Evolutionary conservation across 2,329 filamentous ascomycete species (phyloP), one percentile per base, ranked within the genome.

Genomic region (Aspergillus quadrilineatus): DNA sequence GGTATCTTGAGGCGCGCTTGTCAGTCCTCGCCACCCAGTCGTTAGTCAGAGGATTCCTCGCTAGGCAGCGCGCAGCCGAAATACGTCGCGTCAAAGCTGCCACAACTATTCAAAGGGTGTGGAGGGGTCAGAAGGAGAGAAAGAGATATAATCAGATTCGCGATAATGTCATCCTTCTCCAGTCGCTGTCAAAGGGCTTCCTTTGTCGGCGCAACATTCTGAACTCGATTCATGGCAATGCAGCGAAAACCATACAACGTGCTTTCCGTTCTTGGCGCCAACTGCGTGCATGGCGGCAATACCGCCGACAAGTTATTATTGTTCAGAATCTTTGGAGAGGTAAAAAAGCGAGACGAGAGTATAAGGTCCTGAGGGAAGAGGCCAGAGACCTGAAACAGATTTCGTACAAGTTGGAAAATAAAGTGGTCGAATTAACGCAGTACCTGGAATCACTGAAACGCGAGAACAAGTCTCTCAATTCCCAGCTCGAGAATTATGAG

Each of bases 341-440:
- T 72, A 92, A 85, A 75, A 71, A 76, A 61, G 93, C 94, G 54
- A 86, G 94, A 63, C 85, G 82, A 64, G 87, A 85, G 48, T 99
- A 99, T 82, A 97, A 96, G 85, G 86, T 81, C 66, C 79, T 96
- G 60, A 90, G 94, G 65, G 92, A 97, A 76, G 94, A 99, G 77
- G 94, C 94, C 63, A 89, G 94, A 70, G 95, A 99, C 79, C 85
- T 99, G 73, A 97, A 97, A 82, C 93, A 97, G 76, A 99, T 99
- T 66, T 97, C 94, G 2, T 99, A 99, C 82, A 97, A 96, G 81
- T 81, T 99, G 67, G 94, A 99, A 76, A 97, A 99, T 83, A 99
- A 99, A 85, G 94, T 99, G 61, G 91, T 99, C 61, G 94, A 99
- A 79, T 84, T 99, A 69, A 99, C 94, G 1, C 94, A 99, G 75